Percentiles rank a stretch among this genome's conserved stretches.
Conservation (phyloP, 371 early-diverging fungal genomes). For the Zychaea mexicana region DNA sequence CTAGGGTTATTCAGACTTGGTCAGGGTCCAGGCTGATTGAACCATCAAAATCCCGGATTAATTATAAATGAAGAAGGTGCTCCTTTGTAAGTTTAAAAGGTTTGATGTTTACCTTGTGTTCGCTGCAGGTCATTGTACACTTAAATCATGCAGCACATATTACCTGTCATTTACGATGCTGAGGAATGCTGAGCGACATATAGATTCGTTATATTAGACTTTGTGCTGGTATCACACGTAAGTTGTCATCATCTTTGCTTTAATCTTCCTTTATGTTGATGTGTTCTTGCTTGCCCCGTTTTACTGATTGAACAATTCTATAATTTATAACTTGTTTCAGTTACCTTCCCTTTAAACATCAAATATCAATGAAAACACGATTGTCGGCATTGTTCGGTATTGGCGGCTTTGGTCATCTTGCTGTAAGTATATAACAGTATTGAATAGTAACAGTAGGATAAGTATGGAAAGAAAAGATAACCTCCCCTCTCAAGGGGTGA, state of each 20-base stretch:
- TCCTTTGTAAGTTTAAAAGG: slow-evolving; percentile 32
- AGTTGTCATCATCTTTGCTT: slow-evolving; percentile 1
- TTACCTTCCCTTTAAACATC: slow-evolving; percentile 55
- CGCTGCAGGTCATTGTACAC: no score
- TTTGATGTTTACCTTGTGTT: no score
- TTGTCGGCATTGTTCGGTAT: slow-evolving; percentile 71
- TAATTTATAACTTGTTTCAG: neutral
- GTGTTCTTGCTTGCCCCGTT: no score
- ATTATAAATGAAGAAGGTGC: slow-evolving; percentile 43
- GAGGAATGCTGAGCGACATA: slow-evolving; percentile 2
- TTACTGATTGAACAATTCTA: no score
- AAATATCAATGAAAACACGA: slow-evolving; percentile 46
- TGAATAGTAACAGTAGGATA: no score
- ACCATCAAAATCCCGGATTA: slow-evolving; percentile 56
- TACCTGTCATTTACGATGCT: neutral
- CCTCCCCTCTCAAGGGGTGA: no score
- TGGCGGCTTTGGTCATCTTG: slow-evolving; percentile 78
- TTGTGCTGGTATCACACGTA: slow-evolving; percentile 74
- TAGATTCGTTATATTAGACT: slow-evolving; percentile 37
- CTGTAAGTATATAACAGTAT: slow-evolving; percentile 22
- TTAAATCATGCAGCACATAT: no score
- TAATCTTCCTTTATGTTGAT: no score
- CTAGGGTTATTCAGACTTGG: slow-evolving; percentile 39
- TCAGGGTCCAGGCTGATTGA: slow-evolving; percentile 43
- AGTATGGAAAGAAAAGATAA: no score